Base-by-base conservation (phyloP, 768 basidiomycete species). In the Boletus sp. region DNA sequence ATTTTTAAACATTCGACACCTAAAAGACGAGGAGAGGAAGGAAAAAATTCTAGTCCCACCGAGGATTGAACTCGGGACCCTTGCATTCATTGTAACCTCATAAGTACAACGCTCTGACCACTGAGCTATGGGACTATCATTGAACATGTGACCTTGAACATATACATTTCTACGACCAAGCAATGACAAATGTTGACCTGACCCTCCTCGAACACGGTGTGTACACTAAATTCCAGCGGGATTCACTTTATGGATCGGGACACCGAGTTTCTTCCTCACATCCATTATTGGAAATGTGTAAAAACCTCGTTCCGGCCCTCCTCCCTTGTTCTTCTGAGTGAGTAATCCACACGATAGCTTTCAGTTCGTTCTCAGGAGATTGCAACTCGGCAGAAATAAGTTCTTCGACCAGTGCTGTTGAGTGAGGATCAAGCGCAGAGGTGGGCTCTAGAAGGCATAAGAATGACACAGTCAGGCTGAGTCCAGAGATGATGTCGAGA, bases 301-400 rank as follows among this genome's bases (percentile, higher is more conserved):
- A 66, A 61, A 84, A 87, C 56, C 88, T 75, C 2, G 82, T 90
- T 14, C 90, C 92, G 37, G 88, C 81, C 50, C 90, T 76, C 58
- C 79, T 72, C 5, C 83, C 88, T 68, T 93, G 92, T 57, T 91
- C 87, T 3, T 84, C 83, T 0, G 88, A 90, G 67, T 93, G 92
- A 0, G 93, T 94, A 55, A 94, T 90, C 92, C 92, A 94, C 4
- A 94, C 66, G 38, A 92, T 71, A 0, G 90, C 87, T 65, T 89
- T 88, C 49, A 90, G 70, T 33, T 73, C 71, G 21, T 79, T 74
- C 37, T 79, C 71, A 9, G 70, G 51, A 1, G 77, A 74, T 38
- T 67, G 77, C 34, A 93, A 67, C 51, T 84, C 77, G 8, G 75
- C 65, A 5, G 77, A 54, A 14, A 95, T 71, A 43, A 75, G 79